Percentiles rank a stretch among this genome's conserved stretches.
These are phyloP conservation scores for Inga leiocalycina DNA, from an alignment of 306 rosid genomes.

Conservation along the genomic window DNA sequence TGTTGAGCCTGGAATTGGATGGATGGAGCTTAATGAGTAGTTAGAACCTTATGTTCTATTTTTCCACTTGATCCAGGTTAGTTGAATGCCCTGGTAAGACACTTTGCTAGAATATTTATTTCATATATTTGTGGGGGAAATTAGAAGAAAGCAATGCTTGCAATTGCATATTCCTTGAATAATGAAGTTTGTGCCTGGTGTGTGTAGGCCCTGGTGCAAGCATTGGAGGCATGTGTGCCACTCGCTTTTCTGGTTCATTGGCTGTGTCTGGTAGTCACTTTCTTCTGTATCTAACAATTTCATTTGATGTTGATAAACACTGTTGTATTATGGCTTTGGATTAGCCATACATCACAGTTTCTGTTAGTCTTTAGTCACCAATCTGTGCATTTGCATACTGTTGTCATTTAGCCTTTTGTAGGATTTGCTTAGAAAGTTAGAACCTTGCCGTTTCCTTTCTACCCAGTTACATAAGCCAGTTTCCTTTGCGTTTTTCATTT, in stretches of 20 bases:
- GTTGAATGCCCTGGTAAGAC: slow-evolving; percentile 30
- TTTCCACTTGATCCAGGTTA: slow-evolving; percentile 98
- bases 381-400: not conserved
- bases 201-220: slow-evolving; percentile 97
- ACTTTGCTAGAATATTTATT: slow-evolving; percentile 22
- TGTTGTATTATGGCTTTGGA: slow-evolving; percentile 14
- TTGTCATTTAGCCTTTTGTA: not conserved
- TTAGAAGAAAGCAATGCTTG: slow-evolving; percentile 19
- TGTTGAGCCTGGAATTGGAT: slow-evolving; percentile 98
- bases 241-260: slow-evolving; percentile 97
- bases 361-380: not conserved
- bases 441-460: not conserved
- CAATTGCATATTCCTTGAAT: slow-evolving; percentile 10
- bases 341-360: not conserved
- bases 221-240: slow-evolving; percentile 99
- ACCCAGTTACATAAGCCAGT: not conserved
- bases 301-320: slow-evolving; percentile 8
- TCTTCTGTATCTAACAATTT: slow-evolving; percentile 24
- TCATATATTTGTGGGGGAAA: not conserved
- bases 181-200: slow-evolving; percentile 30
- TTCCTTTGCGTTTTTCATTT: no score
- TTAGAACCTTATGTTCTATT: slow-evolving; percentile 92
- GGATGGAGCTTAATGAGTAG: slow-evolving; percentile 98
- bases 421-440: not conserved
- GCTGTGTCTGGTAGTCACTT: slow-evolving; percentile 73